These are phyloP conservation scores for Moniliophthora roreri DNA, from an alignment of 1,284 basidiomycete species.

Conservation along the genomic window DNA sequence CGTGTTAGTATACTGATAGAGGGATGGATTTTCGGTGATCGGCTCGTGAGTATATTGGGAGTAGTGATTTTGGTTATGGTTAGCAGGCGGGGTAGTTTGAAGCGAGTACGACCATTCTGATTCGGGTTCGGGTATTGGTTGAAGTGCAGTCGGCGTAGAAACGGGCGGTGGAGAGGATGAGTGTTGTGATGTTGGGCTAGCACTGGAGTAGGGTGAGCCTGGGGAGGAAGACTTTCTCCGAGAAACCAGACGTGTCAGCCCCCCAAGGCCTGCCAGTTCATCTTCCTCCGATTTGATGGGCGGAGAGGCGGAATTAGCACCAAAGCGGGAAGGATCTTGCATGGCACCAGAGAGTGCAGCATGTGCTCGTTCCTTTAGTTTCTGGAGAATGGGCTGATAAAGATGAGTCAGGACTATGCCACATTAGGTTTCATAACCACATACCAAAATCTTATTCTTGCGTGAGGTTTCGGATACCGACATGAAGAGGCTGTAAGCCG, in stretches of 20 bases:
- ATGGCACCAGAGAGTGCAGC: slow-evolving; percentile 14
- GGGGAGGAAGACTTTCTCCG: slow-evolving; percentile 45
- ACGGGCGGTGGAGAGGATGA: slow-evolving; percentile 22
- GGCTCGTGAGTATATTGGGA: neutral
- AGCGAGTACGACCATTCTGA: slow-evolving; percentile 6
- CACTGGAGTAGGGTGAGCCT: slow-evolving; percentile 39
- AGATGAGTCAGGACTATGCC: slow-evolving; percentile 1
- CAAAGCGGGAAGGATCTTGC: slow-evolving; percentile 22
- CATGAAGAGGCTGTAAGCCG: slow-evolving; percentile 56
- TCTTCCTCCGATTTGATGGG: slow-evolving; percentile 55
- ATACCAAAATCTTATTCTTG: slow-evolving; percentile 58
- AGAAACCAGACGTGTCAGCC: slow-evolving; percentile 59
- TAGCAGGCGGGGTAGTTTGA: neutral
- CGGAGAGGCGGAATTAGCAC: slow-evolving; percentile 26
- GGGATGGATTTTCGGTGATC: neutral
- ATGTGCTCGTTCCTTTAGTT: slow-evolving; percentile 50
- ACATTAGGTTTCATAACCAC: neutral
- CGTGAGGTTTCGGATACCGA: slow-evolving; percentile 50
- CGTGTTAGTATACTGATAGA: slow-evolving; percentile 5
- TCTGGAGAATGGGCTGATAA: slow-evolving; percentile 62
- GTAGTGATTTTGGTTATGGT: slow-evolving; percentile 6
- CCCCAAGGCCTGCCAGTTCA: slow-evolving; percentile 57
- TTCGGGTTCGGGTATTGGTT: neutral
- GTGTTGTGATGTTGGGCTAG: slow-evolving; percentile 16
- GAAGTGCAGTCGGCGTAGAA: slow-evolving; percentile 4